Conservation (phyloP, 2,329 filamentous ascomycete genomes). For the Pseudovirgaria hyperparasitica region DNA sequence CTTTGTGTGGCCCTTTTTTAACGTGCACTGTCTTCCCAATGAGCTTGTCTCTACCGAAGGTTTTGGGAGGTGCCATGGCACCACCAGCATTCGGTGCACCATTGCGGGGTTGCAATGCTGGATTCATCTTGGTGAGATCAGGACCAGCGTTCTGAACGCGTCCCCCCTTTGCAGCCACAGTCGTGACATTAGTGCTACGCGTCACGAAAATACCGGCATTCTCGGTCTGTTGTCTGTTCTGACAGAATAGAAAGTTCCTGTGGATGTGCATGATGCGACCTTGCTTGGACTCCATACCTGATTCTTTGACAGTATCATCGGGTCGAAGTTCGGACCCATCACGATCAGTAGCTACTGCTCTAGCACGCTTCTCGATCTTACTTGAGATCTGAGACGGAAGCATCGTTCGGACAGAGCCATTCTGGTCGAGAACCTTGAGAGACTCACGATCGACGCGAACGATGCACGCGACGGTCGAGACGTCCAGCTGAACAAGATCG, state of each 20-base stretch:
- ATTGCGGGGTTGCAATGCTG: slow-evolving; percentile 65
- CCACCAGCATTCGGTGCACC: slow-evolving; percentile 35
- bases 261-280: slow-evolving; percentile 92
- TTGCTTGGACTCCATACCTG: slow-evolving; percentile 69
- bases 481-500: slow-evolving; percentile 87
- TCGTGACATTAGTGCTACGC: slow-evolving; percentile 72
- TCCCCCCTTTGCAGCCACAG: slow-evolving; percentile 87
- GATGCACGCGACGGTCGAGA: slow-evolving; percentile 82
- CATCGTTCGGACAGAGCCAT: slow-evolving; percentile 67
- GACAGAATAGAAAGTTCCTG: slow-evolving; percentile 80
- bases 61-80: slow-evolving; percentile 57
- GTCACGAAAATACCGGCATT: slow-evolving; percentile 86
- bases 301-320: slow-evolving; percentile 87
- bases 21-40: slow-evolving; percentile 89
- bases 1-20: slow-evolving; percentile 79
- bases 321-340: slow-evolving; percentile 85
- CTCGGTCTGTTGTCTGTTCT: slow-evolving; percentile 71
- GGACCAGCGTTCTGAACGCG: slow-evolving; percentile 58
- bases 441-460: slow-evolving; percentile 94
- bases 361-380: slow-evolving; percentile 68
- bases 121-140: slow-evolving; percentile 85
- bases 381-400: slow-evolving; percentile 88
- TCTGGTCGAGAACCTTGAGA: slow-evolving; percentile 79
- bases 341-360: slow-evolving; percentile 81
- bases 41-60: slow-evolving; percentile 64